These are phyloP conservation scores for Macaranga tanarius DNA, from an alignment of 441 rosid species.

Conservation along the genomic window DNA sequence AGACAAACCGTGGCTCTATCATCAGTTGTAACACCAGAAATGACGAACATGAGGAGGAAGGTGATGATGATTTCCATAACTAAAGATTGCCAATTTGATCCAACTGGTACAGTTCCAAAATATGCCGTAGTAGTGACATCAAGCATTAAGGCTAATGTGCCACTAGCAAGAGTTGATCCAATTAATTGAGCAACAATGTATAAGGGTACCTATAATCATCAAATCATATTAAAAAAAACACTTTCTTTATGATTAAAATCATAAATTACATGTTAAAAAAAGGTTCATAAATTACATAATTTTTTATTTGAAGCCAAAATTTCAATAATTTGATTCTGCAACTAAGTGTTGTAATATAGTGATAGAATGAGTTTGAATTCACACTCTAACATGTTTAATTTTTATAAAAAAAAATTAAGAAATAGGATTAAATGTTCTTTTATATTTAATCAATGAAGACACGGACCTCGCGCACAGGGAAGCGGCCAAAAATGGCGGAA, in stretches of 20 bases:
- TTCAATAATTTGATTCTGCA: no score
- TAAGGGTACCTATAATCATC: constrained; percentile 43
- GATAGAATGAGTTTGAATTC: no score
- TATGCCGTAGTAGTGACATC: constrained; percentile 46
- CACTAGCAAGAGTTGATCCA: constrained; percentile 69
- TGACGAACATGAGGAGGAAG: constrained; percentile 71
- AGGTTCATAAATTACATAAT: no score
- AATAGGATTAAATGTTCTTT: no score
- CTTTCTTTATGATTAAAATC: background rate
- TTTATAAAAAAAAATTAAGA: background rate
- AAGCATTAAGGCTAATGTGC: constrained; percentile 43
- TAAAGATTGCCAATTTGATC: constrained; percentile 55
- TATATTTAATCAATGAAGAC: background rate
- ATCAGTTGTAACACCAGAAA: constrained; percentile 54
- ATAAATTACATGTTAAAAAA: no score
- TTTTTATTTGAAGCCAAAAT: no score
- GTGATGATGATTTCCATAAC: constrained; percentile 55
- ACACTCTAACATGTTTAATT: no score
- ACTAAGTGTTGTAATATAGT: no score
- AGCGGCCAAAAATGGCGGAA: constrained; percentile 43
- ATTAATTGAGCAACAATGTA: constrained; percentile 56
- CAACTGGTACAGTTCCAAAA: constrained; percentile 66
- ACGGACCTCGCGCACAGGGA: constrained; percentile 45
- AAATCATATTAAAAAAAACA: background rate
- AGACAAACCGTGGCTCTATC: constrained; percentile 46